A percentile compares a stretch with the other conserved stretches of the same genome.
Conservation (phyloP, 148 eudicot genomes). For the Pharnaceum exiguum region DNA sequence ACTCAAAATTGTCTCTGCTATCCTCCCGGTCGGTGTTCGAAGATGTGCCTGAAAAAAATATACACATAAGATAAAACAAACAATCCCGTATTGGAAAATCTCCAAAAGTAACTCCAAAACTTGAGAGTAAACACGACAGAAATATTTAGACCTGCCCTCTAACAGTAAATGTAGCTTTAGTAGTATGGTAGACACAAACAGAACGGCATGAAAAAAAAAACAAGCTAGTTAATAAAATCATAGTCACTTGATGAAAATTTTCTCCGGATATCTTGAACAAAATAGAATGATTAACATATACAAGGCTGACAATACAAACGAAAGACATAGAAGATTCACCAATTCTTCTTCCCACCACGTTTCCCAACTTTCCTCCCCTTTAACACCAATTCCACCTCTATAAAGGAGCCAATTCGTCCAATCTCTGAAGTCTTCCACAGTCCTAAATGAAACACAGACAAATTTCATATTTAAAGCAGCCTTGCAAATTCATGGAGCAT, state of each 20-base stretch:
- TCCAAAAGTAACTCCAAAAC: not conserved
- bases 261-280: too few species aligned
- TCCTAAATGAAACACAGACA: conserved; percentile 32
- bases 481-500: not conserved
- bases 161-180: too few species aligned
- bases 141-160: too few species aligned
- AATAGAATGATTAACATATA: not conserved
- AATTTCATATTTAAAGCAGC: not conserved
- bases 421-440: conserved; percentile 92
- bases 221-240: too few species aligned
- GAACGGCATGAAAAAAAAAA: too few species aligned
- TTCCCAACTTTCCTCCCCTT: conserved; percentile 99
- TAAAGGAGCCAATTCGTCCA: conserved; percentile 99
- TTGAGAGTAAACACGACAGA: too few species aligned
- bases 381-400: conserved; percentile 96
- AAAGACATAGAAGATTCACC: conserved; percentile 35
- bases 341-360: conserved; percentile 99
- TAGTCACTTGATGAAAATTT: too few species aligned
- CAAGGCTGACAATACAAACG: not conserved
- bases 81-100: not conserved
- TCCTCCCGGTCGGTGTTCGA: conserved; percentile 67
- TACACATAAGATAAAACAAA: conserved; percentile 9
- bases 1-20: conserved; percentile 87
- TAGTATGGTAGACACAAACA: too few species aligned
- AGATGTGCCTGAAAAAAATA: conserved; percentile 68